Evolutionary conservation across 2,329 filamentous ascomycete genomes (phyloP), one percentile per base, ranked within the genome.

Genomic region (Spiromastix sp.): DNA sequence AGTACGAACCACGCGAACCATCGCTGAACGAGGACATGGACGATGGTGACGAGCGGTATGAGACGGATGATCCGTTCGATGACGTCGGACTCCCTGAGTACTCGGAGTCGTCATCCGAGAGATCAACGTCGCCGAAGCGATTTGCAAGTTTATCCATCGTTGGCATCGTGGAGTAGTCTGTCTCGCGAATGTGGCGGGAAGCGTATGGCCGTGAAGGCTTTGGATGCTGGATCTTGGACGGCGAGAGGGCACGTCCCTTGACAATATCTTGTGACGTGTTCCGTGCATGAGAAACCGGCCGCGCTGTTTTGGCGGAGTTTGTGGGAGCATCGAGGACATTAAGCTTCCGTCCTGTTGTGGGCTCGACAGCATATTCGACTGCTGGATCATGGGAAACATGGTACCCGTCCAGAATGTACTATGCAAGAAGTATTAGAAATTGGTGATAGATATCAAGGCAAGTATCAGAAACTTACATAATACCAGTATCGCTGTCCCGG

Each of bases 331-430:
- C 87, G 63, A 98, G 85, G 66, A 94, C 85, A 76, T 98, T 98
- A 52, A 98, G 75, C 65, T 87, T 85, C 62, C 91, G 89, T 67
- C 87, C 85, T 38, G 91, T 96, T 61, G 87, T 96, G 59, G 89
- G 87, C 72, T 98, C 91, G 48, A 83, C 81, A 57, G 84, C 93
- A 57, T 81, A 89, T 55, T 82, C 71, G 60, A 86, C 80, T 61
- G 83, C 84, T 49, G 89, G 87, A 68, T 96, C 91, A 74, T 96
- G 89, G 43, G 87, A 87, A 61, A 93, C 81, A 64, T 95, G 87
- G 77, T 95, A 95, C 51, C 91, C 91, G 63, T 98, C 91, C 63
- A 96, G 91, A 78, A 96, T 95, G 74, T 95, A 98, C 57, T 63
- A 33, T 16, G 19, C 10, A 40, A 17, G 16, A 24, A 11, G 30